These are phyloP conservation scores for Tolypocladium tropicale DNA, from an alignment of 2,329 filamentous ascomycete genomes.

Conservation along the genomic window DNA sequence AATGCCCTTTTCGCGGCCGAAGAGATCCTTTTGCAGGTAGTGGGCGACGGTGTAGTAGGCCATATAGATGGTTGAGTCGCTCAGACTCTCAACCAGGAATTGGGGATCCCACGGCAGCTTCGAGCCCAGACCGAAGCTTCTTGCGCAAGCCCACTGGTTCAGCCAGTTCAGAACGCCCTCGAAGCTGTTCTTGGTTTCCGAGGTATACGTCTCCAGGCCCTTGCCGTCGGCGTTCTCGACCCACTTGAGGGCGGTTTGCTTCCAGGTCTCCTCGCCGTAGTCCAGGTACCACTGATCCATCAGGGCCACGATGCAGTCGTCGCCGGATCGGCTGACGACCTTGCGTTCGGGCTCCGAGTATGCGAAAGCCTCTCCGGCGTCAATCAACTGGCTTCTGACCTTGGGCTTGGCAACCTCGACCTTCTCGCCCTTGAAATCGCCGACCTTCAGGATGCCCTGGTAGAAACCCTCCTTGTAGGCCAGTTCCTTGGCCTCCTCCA, in stretches of 20 bases:
- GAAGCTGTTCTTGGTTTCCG: conserved; percentile 70
- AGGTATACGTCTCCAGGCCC: conserved; percentile 69
- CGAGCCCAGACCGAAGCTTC: conserved; percentile 85
- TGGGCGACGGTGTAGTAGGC: conserved; percentile 62
- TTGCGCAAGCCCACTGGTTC: conserved; percentile 88
- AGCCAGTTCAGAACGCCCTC: conserved; percentile 85
- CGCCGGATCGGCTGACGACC: conserved; percentile 80
- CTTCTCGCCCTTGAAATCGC: conserved; percentile 77
- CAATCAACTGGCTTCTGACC: conserved; percentile 67
- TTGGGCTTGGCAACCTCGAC: conserved; percentile 83
- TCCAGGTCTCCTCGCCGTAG: conserved; percentile 88
- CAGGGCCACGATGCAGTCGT: conserved; percentile 86
- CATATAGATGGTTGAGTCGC: conserved; percentile 89
- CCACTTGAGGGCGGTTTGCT: conserved; percentile 60
- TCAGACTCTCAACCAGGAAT: conserved; percentile 86
- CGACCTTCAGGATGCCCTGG: conserved; percentile 80
- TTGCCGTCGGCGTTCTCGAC: conserved; percentile 57
- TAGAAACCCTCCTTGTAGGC: conserved; percentile 98
- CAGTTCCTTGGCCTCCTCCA: conserved; percentile 88
- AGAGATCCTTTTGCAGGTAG: conserved; percentile 74
- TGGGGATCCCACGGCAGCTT: conserved; percentile 89
- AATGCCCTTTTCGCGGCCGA: conserved; percentile 61
- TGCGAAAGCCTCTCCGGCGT: conserved; percentile 69
- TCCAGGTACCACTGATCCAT: conserved; percentile 98
- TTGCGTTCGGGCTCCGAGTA: conserved; percentile 90